Base-by-base conservation (phyloP, 768 basidiomycete species). In the Suillus americanus region DNA sequence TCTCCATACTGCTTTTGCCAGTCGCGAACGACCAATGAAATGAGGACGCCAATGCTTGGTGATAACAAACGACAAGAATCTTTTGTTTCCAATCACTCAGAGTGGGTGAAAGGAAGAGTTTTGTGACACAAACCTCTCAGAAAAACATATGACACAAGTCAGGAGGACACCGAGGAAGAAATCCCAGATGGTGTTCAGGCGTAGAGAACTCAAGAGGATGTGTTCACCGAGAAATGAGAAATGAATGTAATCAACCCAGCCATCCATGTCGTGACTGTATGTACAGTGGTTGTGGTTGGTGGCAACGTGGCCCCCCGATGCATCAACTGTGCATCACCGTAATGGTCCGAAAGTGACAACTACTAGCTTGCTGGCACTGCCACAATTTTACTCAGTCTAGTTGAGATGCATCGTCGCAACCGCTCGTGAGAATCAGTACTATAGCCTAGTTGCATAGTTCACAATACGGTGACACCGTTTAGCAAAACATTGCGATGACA, bases 1-100 rank as follows among this genome's bases (percentile, higher is more conserved):
- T 61, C 82, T 79, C 87, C 88, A 89, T 5, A 83, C 65, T 20
- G 86, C 85, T 28, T 74, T 76, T 45, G 75, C 76, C 63, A 82
- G 68, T 35, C 83, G 80, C 28, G 85, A 82, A 45, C 76, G 75
- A 40, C 76, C 75, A 14, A 79, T 70, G 43, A 70, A 69, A 12
- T 64, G 73, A n/a, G 87, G 87, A 12, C 67, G 70, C 81, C 85
- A 80, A n/a, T 80, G 78, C 64, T 78, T 82, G 56, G 83, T 82
- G 53, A 82, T 76, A 12, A 81, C 74, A 33, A 82, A 82, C 1
- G 86, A 82, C 16, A 89, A 65, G 13, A 83, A 67, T 66, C 89
- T 90, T 56, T 18, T 33, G 63, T 54, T 38, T 23, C 13, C 23
- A 46, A 50, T 16, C 43, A 43, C 57, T 66, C 60, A 65, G 67